These are phyloP conservation scores for Sedum album DNA, from an alignment of 164 flowering plant species.

Conservation along the genomic window DNA sequence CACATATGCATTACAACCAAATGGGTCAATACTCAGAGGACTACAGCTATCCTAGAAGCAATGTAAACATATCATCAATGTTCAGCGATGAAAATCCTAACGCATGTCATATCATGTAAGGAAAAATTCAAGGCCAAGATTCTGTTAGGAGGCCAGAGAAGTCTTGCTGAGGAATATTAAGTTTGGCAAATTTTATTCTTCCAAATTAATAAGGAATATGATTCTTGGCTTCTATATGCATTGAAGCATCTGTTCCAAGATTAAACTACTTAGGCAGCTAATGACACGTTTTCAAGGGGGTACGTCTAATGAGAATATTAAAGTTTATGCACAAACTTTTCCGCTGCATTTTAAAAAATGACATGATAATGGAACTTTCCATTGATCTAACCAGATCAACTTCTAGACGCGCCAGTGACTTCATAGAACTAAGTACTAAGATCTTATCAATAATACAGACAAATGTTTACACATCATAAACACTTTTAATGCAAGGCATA, in stretches of 20 bases:
- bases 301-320: too few relatives aligned
- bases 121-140: constrained; percentile 12
- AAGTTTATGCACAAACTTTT: too few relatives aligned
- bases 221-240: neutral
- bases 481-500: too few relatives aligned
- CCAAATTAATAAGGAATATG: neutral
- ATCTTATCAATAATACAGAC: too few relatives aligned
- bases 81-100: constrained; percentile 96
- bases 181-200: neutral
- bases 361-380: too few relatives aligned
- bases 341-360: too few relatives aligned
- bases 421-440: too few relatives aligned
- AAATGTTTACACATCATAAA: too few relatives aligned
- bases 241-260: neutral
- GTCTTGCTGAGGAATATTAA: constrained; percentile 7
- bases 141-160: neutral
- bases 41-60: constrained; percentile 21
- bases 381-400: too few relatives aligned
- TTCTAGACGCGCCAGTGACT: too few relatives aligned
- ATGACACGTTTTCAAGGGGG: neutral
- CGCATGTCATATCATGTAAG: constrained; percentile 66
- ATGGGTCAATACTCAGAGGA: constrained; percentile 38
- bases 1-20: constrained; percentile 21
- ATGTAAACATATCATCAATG: constrained; percentile 56
- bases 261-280: neutral